These are phyloP conservation scores for Penicillium oxalicum DNA, from an alignment of 2,329 filamentous ascomycete genomes.

Conservation along the genomic window DNA sequence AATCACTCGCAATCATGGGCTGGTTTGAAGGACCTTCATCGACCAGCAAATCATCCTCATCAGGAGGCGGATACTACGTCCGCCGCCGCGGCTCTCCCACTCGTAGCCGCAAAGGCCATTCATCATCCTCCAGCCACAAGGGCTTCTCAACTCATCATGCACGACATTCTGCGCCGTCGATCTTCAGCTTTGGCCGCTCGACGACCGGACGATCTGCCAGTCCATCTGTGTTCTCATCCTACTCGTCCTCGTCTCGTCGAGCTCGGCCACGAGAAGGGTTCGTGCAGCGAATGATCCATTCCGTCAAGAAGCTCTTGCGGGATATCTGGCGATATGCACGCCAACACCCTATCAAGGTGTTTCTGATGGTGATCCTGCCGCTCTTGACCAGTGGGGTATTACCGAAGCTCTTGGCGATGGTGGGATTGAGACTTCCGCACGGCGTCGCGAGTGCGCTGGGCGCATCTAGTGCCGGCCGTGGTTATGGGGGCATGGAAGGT, in stretches of 20 bases:
- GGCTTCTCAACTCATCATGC: constrained; percentile 33
- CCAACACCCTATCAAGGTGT: constrained; percentile 77
- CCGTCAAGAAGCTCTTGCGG: constrained; percentile 71
- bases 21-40: constrained; percentile 40
- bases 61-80: constrained; percentile 20
- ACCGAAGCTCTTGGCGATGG: constrained; percentile 67
- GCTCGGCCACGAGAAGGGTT: constrained; percentile 72
- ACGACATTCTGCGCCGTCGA: constrained; percentile 39
- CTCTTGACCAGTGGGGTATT: constrained; percentile 78
- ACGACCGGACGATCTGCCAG: constrained; percentile 28
- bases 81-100: constrained; percentile 35
- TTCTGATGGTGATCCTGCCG: constrained; percentile 81
- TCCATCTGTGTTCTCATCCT: constrained; percentile 51
- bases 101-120: constrained; percentile 26
- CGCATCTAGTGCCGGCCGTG: constrained; percentile 20
- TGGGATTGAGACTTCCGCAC: constrained; percentile 71
- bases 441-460: constrained; percentile 43
- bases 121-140: constrained; percentile 30
- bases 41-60: constrained; percentile 24
- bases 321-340: constrained; percentile 77
- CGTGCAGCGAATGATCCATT: constrained; percentile 64
- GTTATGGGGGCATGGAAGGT: constrained; percentile 18
- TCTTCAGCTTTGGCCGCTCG: constrained; percentile 41
- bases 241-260: constrained; percentile 68
- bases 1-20: constrained; percentile 32